These are phyloP conservation scores for Tetrahymena thermophila DNA, from an alignment of 73 alveolate genomes.

Conservation along the genomic window DNA sequence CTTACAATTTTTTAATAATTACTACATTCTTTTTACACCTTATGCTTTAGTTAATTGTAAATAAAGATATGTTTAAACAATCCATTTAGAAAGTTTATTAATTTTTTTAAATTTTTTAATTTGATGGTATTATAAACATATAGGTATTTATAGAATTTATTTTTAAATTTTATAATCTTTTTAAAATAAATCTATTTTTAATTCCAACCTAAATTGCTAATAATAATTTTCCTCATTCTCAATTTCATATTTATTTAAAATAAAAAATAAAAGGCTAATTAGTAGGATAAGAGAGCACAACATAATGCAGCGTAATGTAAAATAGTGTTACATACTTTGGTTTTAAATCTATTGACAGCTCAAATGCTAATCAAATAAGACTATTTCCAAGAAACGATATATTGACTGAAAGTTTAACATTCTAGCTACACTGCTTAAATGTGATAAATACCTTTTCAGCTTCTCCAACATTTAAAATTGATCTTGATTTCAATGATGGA, in stretches of 20 bases:
- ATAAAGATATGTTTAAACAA: too few species aligned
- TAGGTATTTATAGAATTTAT: too few species aligned
- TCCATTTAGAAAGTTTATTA: too few species aligned
- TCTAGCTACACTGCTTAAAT: neutral
- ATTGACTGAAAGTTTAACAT: neutral
- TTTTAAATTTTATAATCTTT: too few species aligned
- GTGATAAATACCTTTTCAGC: neutral
- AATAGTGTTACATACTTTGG: neutral
- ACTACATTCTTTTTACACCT: too few species aligned
- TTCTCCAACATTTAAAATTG: neutral
- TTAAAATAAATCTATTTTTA: too few species aligned
- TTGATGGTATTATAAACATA: too few species aligned
- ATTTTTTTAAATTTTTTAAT: too few species aligned
- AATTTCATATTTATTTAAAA: neutral
- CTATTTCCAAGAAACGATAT: neutral
- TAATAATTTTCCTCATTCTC: too few species aligned
- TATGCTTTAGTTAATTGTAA: too few species aligned
- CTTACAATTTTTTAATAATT: too few species aligned
- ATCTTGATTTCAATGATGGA: neutral
- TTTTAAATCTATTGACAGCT: neutral
- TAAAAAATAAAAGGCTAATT: neutral
- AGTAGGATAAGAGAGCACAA: neutral
- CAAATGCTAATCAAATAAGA: neutral
- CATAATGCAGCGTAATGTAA: neutral
- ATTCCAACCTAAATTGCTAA: neutral